Evolutionary conservation across 73 alveolate genomes (phyloP).

Genomic region (Tetrahymena malaccensis): DNA sequence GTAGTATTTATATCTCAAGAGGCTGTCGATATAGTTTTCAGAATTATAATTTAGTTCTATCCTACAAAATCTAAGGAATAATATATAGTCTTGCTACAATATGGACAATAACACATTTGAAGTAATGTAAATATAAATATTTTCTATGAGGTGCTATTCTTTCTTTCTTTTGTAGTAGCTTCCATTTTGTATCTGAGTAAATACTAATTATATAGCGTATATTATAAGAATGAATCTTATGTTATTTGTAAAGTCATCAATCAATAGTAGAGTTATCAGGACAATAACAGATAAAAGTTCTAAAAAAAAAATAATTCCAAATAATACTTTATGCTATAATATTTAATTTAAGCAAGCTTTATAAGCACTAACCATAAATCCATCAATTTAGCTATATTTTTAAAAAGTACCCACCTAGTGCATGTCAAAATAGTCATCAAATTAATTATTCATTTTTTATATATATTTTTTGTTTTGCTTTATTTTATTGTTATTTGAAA

Average conservation of each 20-base stretch:
- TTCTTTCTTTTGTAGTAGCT: background rate
- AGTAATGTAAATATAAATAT: background rate
- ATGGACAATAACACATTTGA: background rate
- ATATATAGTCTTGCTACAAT: background rate
- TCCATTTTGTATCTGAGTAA: background rate
- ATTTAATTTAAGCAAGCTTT: background rate
- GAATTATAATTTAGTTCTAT: background rate
- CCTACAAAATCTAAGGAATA: background rate
- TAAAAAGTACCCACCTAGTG: background rate
- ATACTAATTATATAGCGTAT: background rate
- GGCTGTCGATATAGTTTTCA: background rate
- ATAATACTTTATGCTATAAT: background rate
- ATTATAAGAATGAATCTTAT: background rate
- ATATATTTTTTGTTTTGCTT: no score
- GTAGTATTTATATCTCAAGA: background rate
- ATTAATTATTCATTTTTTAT: no score
- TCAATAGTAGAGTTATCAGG: background rate
- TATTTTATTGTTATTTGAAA: no score
- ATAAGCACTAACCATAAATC: background rate
- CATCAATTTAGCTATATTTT: background rate
- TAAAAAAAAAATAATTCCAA: background rate
- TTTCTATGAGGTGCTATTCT: background rate
- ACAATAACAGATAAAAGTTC: background rate
- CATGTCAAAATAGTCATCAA: background rate
- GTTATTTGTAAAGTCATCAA: background rate